These are phyloP conservation scores for Aureobasidium sp. DNA, from an alignment of 2,329 filamentous ascomycete species.

Conservation along the genomic window DNA sequence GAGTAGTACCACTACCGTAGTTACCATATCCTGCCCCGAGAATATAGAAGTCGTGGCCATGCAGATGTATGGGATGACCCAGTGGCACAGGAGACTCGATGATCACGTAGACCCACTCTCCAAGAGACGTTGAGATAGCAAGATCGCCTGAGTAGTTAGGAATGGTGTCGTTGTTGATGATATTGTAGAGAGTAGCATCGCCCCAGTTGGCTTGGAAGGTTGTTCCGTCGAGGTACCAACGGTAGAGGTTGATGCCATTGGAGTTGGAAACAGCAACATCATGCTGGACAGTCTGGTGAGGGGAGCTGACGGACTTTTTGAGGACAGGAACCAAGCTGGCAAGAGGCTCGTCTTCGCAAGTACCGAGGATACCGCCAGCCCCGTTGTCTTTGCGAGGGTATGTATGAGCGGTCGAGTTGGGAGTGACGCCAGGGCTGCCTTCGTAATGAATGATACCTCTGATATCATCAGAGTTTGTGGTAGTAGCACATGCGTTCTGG, in stretches of 20 bases:
- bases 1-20: constrained; percentile 26
- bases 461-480: constrained; percentile 27
- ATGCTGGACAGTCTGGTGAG: constrained; percentile 25
- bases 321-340: constrained; percentile 27
- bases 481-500: constrained; percentile 34
- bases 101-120: constrained; percentile 38
- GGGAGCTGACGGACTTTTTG: constrained; percentile 21
- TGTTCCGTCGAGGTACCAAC: constrained; percentile 36
- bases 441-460: constrained; percentile 32
- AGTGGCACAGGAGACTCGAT: constrained; percentile 34
- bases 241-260: constrained; percentile 30
- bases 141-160: constrained; percentile 30
- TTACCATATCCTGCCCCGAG: constrained; percentile 32
- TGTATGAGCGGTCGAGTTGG: constrained; percentile 27
- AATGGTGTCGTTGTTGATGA: constrained; percentile 29
- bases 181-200: constrained; percentile 33
- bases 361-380: constrained; percentile 3
- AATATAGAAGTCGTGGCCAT: constrained; percentile 42
- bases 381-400: constrained; percentile 24
- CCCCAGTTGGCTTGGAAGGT: constrained; percentile 34
- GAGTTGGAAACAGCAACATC: constrained; percentile 26
- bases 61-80: constrained; percentile 24
- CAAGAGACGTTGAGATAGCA: constrained; percentile 28
- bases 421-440: constrained; percentile 22
- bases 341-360: constrained; percentile 31